Base-by-base conservation (phyloP, 768 basidiomycete genomes). In the Mycena vitilis region DNA sequence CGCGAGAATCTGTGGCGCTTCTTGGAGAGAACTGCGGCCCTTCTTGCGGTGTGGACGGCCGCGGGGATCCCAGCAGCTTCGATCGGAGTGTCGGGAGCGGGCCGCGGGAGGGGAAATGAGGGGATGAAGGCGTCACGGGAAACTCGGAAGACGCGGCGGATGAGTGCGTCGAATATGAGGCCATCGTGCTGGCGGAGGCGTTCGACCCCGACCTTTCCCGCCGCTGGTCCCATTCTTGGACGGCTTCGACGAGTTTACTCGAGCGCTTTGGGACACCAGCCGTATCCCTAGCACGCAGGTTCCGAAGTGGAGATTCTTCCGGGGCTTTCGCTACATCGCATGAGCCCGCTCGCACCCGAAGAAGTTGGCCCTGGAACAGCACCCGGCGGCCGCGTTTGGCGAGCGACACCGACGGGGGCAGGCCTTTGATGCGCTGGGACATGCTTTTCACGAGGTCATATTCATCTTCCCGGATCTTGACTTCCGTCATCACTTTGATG, bases 391-490 rank as follows among this genome's bases (percentile, higher is more conserved):
- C 93, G 48, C 95, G 84, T 36, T 82, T 83, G 1, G 91, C 90
- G 2, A 97, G 83, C 25, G 82, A 85, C 1, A 82, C 79, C 1
- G 82, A 75, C 2, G 84, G 77, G 1, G 89, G 85, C 5, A 93
- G 75, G 2, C 91, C 91, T 25, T 85, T 81, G 68, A 96, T 87
- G 0, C 86, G 84, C 8, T 79, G 76, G 16, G 88, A 80, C 22
- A 94, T 83, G 22, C 83, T 78, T 75, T 92, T 92, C 40, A 94
- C 82, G 44, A 88, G 78, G n/a, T 90, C 89, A 75, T 96, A 94
- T 68, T 95, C 94, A 59, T 95, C 94, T 77, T 96, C 95, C 22
- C 94, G 87, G 13, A 86, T 79, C 75, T 96, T 95, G 70, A 96
- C 94, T 73, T 95, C 95, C 47, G 90, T 89, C 80, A 98, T 87